A percentile compares a stretch with the other conserved stretches of the same genome.
Conservation (phyloP, 2,329 filamentous ascomycete species). For the Aspergillus pseudoglaucus region DNA sequence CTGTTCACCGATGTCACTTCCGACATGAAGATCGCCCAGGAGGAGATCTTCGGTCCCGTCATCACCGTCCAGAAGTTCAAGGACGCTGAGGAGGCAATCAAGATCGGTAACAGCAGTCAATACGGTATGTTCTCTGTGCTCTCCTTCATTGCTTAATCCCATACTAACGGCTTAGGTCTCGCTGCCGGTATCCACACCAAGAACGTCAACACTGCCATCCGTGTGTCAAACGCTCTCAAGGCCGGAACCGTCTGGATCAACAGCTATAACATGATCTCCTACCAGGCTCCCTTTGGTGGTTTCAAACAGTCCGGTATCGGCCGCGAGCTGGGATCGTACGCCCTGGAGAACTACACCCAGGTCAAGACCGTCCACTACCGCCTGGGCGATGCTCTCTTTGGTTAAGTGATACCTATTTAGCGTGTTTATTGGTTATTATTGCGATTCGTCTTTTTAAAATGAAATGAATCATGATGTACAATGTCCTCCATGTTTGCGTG, state of each 20-base stretch:
- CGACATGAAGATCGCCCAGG: conserved; percentile 64
- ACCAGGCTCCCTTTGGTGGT: conserved; percentile 40
- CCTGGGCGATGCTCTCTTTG: conserved; percentile 36
- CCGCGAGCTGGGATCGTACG: conserved; percentile 44
- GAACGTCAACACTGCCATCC: conserved; percentile 72
- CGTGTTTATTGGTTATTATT: neutral
- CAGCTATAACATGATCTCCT: conserved; percentile 61
- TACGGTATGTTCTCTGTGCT: conserved; percentile 47
- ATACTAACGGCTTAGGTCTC: conserved; percentile 35
- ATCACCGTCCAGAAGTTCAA: conserved; percentile 69
- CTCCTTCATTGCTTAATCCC: neutral
- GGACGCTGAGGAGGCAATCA: conserved; percentile 63
- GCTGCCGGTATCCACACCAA: conserved; percentile 71
- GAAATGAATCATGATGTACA: neutral
- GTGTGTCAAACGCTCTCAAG: conserved; percentile 62
- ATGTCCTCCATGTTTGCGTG: neutral
- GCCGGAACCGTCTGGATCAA: conserved; percentile 63
- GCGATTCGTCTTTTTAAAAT: neutral
- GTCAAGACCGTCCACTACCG: conserved; percentile 43
- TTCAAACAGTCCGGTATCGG: conserved; percentile 41
- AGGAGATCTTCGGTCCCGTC: conserved; percentile 77
- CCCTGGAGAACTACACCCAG: conserved; percentile 45
- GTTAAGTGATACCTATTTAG: conserved; percentile 1
- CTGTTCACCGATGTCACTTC: conserved; percentile 71
- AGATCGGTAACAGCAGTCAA: conserved; percentile 63